Evolutionary conservation across 1,284 basidiomycete genomes (phyloP).

Genomic region (Fomitopsis pinicola): DNA sequence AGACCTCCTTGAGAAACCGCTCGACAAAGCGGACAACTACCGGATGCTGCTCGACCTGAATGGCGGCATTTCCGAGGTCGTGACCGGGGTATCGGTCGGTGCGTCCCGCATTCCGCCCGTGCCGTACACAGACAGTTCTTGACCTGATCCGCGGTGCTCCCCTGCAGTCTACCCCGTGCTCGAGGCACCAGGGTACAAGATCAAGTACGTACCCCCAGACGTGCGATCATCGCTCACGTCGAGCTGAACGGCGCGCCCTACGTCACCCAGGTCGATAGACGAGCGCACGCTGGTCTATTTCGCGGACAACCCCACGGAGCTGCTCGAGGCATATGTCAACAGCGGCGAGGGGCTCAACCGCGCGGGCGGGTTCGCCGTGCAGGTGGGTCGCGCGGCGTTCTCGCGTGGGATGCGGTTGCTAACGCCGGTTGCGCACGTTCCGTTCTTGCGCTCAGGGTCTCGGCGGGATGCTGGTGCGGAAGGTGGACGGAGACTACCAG

Average conservation of each 20-base stretch:
- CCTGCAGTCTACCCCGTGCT: conserved; percentile 75
- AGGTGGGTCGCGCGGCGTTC: conserved; percentile 43
- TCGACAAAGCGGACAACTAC: conserved; percentile 77
- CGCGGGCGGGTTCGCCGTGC: conserved; percentile 94
- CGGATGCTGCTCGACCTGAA: conserved; percentile 88
- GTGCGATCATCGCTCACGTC: background rate
- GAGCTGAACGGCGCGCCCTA: background rate
- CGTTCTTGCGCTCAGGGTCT: conserved; percentile 50
- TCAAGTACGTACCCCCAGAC: conserved; percentile 49
- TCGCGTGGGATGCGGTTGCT: background rate
- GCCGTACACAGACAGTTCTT: background rate
- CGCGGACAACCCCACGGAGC: conserved; percentile 58
- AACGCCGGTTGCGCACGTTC: background rate
- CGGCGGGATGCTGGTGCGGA: conserved; percentile 76
- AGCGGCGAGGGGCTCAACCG: conserved; percentile 87
- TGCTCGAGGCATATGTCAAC: conserved; percentile 84
- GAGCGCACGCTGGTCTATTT: conserved; percentile 82
- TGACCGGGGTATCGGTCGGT: conserved; percentile 85
- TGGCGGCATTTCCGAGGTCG: conserved; percentile 84
- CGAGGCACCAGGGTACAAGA: conserved; percentile 81
- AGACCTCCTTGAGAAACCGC: conserved; percentile 88
- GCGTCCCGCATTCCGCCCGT: conserved; percentile 18
- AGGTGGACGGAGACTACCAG: conserved; percentile 89
- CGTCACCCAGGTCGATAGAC: conserved; percentile 71
- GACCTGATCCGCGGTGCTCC: background rate